Percentiles rank a stretch among this genome's conserved stretches.
phyloP scores from a whole-genome alignment of 306 rosid species.

The Inga laurina region DNA sequence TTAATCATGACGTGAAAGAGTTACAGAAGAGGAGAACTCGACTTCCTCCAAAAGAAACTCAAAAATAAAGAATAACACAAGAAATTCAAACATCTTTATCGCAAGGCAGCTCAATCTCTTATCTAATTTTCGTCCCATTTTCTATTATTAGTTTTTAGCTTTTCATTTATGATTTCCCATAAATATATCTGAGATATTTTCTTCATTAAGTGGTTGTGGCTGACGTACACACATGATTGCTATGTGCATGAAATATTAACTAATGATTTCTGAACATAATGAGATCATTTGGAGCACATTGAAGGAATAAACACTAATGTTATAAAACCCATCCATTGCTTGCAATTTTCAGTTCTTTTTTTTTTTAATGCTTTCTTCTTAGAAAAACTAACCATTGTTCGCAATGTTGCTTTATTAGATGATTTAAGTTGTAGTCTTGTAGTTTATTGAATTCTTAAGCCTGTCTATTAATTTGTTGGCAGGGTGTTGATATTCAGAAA shows the following conservation, averaged over 20 bases:
- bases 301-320: neutral
- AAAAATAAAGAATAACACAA: neutral
- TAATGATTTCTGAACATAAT: neutral
- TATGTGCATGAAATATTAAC: neutral
- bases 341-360: neutral
- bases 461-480: conserved; percentile 28
- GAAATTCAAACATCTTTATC: neutral
- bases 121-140: neutral
- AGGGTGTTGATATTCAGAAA: conserved; percentile 84
- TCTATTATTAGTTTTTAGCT: neutral
- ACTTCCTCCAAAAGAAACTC: neutral
- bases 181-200: neutral
- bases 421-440: neutral
- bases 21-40: neutral
- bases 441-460: conserved; percentile 23
- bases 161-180: neutral
- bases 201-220: neutral
- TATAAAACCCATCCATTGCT: neutral
- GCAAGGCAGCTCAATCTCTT: neutral
- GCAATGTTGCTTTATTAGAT: neutral
- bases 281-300: neutral
- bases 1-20: neutral
- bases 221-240: neutral
- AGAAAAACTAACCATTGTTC: neutral
- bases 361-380: neutral